Conservation (phyloP, 2,329 filamentous ascomycete species). For the Trichothecium roseum region DNA sequence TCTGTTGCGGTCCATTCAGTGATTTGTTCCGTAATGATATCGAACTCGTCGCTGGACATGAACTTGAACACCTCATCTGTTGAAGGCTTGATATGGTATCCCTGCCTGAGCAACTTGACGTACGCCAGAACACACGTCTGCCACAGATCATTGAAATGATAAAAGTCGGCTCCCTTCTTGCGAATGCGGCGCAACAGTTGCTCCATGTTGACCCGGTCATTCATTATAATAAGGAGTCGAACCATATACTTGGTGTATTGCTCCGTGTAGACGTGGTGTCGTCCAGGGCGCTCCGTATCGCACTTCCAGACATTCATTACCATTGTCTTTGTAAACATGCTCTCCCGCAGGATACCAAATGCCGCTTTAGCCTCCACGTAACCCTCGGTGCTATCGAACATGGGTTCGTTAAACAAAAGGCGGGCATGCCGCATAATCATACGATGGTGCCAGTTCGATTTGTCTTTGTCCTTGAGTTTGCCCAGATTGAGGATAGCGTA, state of each 20-base stretch:
- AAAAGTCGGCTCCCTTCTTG: constrained; percentile 69
- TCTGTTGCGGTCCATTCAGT: constrained; percentile 40
- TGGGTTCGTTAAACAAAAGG: constrained; percentile 39
- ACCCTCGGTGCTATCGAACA: background rate
- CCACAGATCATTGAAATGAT: constrained; percentile 52
- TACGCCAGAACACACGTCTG: constrained; percentile 44
- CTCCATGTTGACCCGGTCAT: constrained; percentile 68
- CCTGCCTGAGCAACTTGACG: constrained; percentile 39
- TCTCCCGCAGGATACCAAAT: constrained; percentile 62
- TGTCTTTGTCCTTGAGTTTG: constrained; percentile 60
- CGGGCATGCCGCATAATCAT: constrained; percentile 67
- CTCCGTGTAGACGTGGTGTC: constrained; percentile 86
- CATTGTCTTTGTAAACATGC: constrained; percentile 87
- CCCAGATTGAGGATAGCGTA: constrained; percentile 42
- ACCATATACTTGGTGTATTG: constrained; percentile 80
- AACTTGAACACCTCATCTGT: constrained; percentile 46
- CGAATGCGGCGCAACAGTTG: constrained; percentile 68
- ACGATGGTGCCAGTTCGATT: constrained; percentile 91
- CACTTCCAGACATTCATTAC: constrained; percentile 92
- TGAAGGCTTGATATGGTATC: constrained; percentile 32
- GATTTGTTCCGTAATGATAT: constrained; percentile 43
- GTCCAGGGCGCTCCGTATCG: constrained; percentile 70
- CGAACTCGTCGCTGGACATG: constrained; percentile 44
- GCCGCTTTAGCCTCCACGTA: constrained; percentile 54
- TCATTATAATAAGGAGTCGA: constrained; percentile 60